phyloP scores from a whole-genome alignment of 768 basidiomycete species.

The Agrocybe praecox region DNA sequence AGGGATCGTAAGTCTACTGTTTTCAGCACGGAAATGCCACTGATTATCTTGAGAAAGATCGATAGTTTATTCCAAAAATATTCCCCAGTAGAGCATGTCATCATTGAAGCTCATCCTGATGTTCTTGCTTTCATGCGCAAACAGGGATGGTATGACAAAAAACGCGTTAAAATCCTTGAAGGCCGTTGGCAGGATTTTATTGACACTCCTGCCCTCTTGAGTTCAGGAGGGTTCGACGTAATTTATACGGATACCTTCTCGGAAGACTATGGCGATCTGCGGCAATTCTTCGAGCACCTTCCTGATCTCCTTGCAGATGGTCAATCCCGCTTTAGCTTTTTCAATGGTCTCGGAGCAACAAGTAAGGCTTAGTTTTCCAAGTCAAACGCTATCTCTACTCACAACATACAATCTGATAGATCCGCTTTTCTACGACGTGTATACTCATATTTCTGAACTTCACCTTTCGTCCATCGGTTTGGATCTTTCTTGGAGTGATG shows the following conservation, averaged over 20 bases:
- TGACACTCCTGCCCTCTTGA: constrained; percentile 56
- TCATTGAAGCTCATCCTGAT: constrained; percentile 93
- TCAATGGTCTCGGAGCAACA: constrained; percentile 96
- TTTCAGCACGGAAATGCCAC: neutral
- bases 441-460: constrained; percentile 80
- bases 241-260: constrained; percentile 95
- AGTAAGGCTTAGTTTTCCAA: constrained; percentile 47
- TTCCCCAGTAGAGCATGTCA: constrained; percentile 75
- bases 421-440: constrained; percentile 88
- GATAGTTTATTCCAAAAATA: constrained; percentile 77
- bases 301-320: constrained; percentile 76
- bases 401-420: constrained; percentile 46
- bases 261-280: constrained; percentile 81
- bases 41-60: constrained; percentile 52
- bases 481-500: constrained; percentile 80
- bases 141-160: constrained; percentile 76
- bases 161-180: constrained; percentile 78
- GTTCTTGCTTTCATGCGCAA: constrained; percentile 82
- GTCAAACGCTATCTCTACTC: neutral
- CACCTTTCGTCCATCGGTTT: constrained; percentile 84
- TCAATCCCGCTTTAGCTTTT: constrained; percentile 89
- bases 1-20: constrained; percentile 68
- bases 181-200: constrained; percentile 95
- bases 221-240: constrained; percentile 79
- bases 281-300: constrained; percentile 78